Evolutionary conservation across 2,329 filamentous ascomycete genomes (phyloP), one percentile per base, ranked within the genome.

Genomic region (Fusarium staphyleae): DNA sequence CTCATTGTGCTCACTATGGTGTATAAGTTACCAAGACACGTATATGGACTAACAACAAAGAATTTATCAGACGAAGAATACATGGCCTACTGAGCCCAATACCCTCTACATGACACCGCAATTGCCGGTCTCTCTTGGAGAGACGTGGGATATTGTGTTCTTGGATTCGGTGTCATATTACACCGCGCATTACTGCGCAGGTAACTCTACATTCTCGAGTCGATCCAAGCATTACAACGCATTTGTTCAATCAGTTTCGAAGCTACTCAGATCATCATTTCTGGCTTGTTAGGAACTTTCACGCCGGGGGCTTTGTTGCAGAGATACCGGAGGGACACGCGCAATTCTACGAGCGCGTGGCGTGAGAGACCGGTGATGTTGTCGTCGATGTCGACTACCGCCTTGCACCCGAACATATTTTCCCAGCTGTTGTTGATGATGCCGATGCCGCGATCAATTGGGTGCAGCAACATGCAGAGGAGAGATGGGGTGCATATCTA

Each of bases 321-420:
- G 78, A 75, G 15, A 53, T 78, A 2, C 70, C 77, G 2, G 78
- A 80, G 40, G 65, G 70, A 5, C 65, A 72, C 18, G 71, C 70
- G 2, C 45, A 57, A 0, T 76, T 75, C 45, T 72, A 74, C 49
- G 50, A 66, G 2, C 53, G 63, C 5, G 53, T 79, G 1, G 72
- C 72, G 1, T 55, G 66, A 13, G 60, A 70, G 30, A 78, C 77
- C 0, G 77, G 74, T 1, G 76, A 77, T 2, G 72, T 80, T 0
- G 77, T 77, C 13, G 70, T 82, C 7, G 78, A 78, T 50, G 73
- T 82, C 4, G 78, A 80, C 14, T 83, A 83, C 57, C 72, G 81
- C 1, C 73, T 81, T 26, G 80, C 79, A 7, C 81, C 81, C 0
- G 80, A 81, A 51, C 69, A 81, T 57, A 69, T 71, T 18, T 83